These are phyloP conservation scores for Colletotrichum liaoningense DNA, from an alignment of 2,329 filamentous ascomycete genomes.

Conservation along the genomic window DNA sequence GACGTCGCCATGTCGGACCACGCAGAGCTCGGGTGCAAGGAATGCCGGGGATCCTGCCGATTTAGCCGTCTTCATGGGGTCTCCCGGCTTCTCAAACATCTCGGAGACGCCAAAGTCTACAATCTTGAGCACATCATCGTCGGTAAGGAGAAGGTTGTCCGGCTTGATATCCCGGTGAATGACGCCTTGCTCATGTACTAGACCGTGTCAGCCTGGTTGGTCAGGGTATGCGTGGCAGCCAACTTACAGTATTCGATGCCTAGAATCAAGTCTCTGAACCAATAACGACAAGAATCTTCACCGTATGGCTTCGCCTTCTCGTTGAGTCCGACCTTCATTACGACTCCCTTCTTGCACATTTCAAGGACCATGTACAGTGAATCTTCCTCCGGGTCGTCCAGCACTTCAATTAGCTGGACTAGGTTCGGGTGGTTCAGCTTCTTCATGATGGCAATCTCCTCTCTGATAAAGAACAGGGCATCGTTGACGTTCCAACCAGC, in stretches of 20 bases:
- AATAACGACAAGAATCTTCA: conserved; percentile 84
- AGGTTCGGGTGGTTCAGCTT: conserved; percentile 95
- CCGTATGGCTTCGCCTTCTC: conserved; percentile 85
- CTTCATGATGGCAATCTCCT: conserved; percentile 99
- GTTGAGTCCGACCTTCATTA: conserved; percentile 95
- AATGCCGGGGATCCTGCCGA: conserved; percentile 96
- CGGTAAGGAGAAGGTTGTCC: conserved; percentile 91
- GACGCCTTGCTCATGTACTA: conserved; percentile 92
- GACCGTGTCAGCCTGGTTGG: conserved; percentile 22
- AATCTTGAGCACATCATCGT: conserved; percentile 94
- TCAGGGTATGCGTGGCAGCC: neutral
- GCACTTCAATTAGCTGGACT: conserved; percentile 91
- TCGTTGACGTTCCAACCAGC: conserved; percentile 11
- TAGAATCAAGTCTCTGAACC: conserved; percentile 94
- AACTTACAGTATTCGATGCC: conserved; percentile 90
- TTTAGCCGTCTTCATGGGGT: conserved; percentile 91
- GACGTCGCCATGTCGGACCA: conserved; percentile 85
- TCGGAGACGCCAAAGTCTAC: conserved; percentile 99
- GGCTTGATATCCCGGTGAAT: conserved; percentile 98
- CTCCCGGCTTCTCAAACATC: conserved; percentile 85
- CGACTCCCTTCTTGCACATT: conserved; percentile 97
- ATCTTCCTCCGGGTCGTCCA: conserved; percentile 95
- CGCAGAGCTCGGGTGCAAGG: conserved; percentile 91
- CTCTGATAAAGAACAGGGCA: conserved; percentile 87
- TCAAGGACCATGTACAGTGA: conserved; percentile 99